These are phyloP conservation scores for Dipteronia dyeriana DNA, from an alignment of 345 rosid genomes.

Conservation along the genomic window DNA sequence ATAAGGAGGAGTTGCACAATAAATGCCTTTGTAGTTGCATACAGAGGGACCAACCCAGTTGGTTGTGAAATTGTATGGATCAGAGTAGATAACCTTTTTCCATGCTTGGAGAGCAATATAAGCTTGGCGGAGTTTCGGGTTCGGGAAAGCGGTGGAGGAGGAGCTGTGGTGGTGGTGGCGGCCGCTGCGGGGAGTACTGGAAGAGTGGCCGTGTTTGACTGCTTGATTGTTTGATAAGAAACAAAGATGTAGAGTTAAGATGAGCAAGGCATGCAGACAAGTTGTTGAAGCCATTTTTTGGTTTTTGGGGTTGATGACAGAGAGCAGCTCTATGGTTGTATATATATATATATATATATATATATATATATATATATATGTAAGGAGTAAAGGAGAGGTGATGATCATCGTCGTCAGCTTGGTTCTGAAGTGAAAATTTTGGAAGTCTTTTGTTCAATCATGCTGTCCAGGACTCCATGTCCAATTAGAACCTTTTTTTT, in stretches of 20 bases:
- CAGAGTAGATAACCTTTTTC: conserved; percentile 80
- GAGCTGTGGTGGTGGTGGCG: conserved; percentile 30
- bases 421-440: conserved; percentile 14
- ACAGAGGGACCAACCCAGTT: conserved; percentile 80
- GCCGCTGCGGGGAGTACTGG: neutral
- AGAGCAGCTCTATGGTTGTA: neutral
- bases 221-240: conserved; percentile 30
- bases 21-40: conserved; percentile 67
- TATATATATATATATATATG: too few relatives aligned
- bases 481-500: conserved; percentile 24
- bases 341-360: conserved; percentile 13
- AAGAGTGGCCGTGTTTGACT: conserved; percentile 45
- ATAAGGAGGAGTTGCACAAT: conserved; percentile 55
- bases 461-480: conserved; percentile 17
- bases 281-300: conserved; percentile 44
- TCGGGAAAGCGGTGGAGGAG: conserved; percentile 25
- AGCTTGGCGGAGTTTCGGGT: conserved; percentile 67
- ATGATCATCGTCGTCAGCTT: neutral
- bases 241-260: conserved; percentile 33
- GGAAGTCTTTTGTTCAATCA: conserved; percentile 44
- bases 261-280: conserved; percentile 25
- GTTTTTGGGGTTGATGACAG: conserved; percentile 22
- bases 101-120: conserved; percentile 71
- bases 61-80: conserved; percentile 70
- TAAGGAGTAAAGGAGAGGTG: conserved; percentile 33